Base-by-base conservation (phyloP, 257 asterid species). In the Oldenlandia corymbosa region DNA sequence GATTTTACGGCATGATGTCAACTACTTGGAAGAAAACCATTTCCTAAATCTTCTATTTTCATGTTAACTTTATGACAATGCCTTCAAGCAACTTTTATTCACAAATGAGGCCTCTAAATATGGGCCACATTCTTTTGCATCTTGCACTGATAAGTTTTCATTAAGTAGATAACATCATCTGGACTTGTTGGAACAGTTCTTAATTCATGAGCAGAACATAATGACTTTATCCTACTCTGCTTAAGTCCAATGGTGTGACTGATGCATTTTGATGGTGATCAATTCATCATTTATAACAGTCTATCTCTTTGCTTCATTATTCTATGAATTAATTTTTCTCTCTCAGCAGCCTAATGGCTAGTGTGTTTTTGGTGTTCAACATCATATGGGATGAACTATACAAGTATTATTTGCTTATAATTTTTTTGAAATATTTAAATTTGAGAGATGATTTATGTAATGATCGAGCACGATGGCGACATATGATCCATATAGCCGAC, bases 351-450 rank as follows among this genome's bases (percentile, higher is more conserved):
- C 11, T 36, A 36, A 21, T 16, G 16, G 36, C 3, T 13, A 14
- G 10, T 13, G 24, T 50, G 10, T 12, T 64, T 51, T 50, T 31
- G 37, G 21, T 45, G 58, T 24, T 34, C 37, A 64, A 23, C 16
- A 13, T 50, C 47, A 30, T 50, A n/a, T 64, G 11, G 20, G 14
- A 34, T 32, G 6, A 55, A 64, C 13, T 43, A 12, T 46, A 42
- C 37, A 28, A 5, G 30, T 47, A 12, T 53, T 53, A 45, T 47
- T 59, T 58, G 68, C n/a, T n/a, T n/a, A n/a, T n/a, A n/a, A n/a
- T n/a, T n/a, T n/a, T n/a, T n/a, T n/a, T n/a, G n/a, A n/a, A n/a
- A n/a, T n/a, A n/a, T n/a, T n/a, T n/a, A n/a, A n/a, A n/a, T n/a
- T n/a, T n/a, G n/a, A n/a, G n/a, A n/a, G n/a, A n/a, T n/a, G n/a